Conservation (phyloP, 192 early-diverging fungal species). For the Entomortierella lignicola region DNA sequence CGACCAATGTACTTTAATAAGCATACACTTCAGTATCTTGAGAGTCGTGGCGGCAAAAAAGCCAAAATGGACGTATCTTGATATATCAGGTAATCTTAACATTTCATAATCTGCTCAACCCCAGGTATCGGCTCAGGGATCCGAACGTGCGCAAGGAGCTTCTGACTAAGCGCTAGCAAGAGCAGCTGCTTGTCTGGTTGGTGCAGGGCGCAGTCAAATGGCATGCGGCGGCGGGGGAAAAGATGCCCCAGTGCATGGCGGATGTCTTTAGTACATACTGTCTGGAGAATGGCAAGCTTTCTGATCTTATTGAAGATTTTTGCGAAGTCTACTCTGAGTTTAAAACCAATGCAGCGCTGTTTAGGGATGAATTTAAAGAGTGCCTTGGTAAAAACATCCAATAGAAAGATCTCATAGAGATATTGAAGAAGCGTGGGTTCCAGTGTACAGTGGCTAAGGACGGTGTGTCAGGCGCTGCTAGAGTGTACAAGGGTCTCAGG, state of each 20-base stretch:
- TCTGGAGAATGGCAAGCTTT: neutral
- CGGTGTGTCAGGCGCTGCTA: no score
- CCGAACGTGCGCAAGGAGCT: neutral
- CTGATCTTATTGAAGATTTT: neutral
- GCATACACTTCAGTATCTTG: conserved; percentile 1
- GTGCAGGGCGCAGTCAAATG: neutral
- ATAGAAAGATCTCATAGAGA: neutral
- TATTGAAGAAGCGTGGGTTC: neutral
- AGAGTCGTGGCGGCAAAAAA: neutral
- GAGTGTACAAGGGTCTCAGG: no score
- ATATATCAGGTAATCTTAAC: no score
- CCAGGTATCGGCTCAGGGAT: neutral
- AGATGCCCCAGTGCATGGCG: neutral
- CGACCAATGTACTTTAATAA: conserved; percentile 1
- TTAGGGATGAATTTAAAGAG: neutral
- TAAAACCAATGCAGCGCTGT: neutral
- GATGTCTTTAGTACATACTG: neutral
- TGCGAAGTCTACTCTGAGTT: neutral
- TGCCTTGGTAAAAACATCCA: neutral
- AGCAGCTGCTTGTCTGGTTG: neutral
- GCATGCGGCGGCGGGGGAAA: neutral
- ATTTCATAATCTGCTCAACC: no score
- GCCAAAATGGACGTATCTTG: neutral
- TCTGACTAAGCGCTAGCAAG: neutral
- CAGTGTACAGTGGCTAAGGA: no score